These are phyloP conservation scores for Halocafeteria seosinensis DNA, from an alignment of 108 stramenopile species.

Conservation along the genomic window DNA sequence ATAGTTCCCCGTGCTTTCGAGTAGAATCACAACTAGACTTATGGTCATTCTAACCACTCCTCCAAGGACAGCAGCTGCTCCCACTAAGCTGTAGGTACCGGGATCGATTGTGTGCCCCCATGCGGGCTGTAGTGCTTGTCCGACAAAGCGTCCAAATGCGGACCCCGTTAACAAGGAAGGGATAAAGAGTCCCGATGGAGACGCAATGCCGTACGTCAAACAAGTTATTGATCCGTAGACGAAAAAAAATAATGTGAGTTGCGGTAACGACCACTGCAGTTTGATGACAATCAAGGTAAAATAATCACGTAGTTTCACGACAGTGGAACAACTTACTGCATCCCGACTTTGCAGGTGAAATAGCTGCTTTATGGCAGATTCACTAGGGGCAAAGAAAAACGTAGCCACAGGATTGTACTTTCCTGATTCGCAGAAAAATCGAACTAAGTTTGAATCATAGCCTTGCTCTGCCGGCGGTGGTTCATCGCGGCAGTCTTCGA, in stretches of 20 bases:
- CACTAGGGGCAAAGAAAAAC: constrained; percentile 40
- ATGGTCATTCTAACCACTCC: constrained; percentile 99
- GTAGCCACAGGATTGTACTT: constrained; percentile 60
- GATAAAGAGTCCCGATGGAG: constrained; percentile 52
- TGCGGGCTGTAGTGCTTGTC: constrained; percentile 7
- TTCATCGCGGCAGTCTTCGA: constrained; percentile 20
- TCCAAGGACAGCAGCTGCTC: constrained; percentile 75
- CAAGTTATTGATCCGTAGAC: constrained; percentile 34
- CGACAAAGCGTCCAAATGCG: constrained; percentile 36
- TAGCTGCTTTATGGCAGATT: constrained; percentile 30
- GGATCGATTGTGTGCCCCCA: too few species aligned
- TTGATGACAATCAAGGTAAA: constrained; percentile 28
- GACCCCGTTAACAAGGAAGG: constrained; percentile 40
- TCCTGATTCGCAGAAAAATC: constrained; percentile 21
- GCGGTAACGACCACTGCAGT: too few species aligned
- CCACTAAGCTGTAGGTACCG: constrained; percentile 88
- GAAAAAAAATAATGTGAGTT: constrained; percentile 32
- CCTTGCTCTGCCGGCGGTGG: too few species aligned
- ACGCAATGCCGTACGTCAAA: constrained; percentile 44
- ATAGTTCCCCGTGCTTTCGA: constrained; percentile 93
- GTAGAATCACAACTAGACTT: constrained; percentile 75
- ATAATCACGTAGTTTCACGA: too few species aligned
- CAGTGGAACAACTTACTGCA: too few species aligned
- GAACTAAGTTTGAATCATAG: constrained; percentile 27
- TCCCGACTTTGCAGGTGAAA: constrained; percentile 35